phyloP scores from a whole-genome alignment of 495 filamentous ascomycete species.

The Neurospora sp. region DNA sequence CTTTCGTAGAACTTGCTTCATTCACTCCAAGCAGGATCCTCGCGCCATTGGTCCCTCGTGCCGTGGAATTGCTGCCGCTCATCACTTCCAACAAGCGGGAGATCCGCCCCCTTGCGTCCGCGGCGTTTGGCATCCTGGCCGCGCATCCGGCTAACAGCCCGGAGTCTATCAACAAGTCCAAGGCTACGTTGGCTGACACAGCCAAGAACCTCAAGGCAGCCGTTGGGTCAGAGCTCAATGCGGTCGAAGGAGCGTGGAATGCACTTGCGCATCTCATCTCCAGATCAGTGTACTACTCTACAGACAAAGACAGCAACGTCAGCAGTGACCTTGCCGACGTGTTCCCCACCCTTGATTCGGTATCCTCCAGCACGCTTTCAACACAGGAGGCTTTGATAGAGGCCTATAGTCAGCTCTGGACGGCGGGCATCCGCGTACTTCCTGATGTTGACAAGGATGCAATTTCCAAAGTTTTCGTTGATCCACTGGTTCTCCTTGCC shows the following conservation, averaged over 20 bases:
- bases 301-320: background rate
- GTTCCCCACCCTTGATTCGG: constrained; percentile 14
- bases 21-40: constrained; percentile 46
- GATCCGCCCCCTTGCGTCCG: constrained; percentile 51
- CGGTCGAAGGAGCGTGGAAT: constrained; percentile 26
- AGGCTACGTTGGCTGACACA: constrained; percentile 5
- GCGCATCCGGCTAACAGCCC: constrained; percentile 45
- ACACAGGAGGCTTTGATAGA: constrained; percentile 44
- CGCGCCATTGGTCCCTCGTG: constrained; percentile 35
- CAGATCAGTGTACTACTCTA: constrained; percentile 18
- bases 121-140: constrained; percentile 68
- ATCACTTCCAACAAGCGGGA: constrained; percentile 60
- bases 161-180: constrained; percentile 9
- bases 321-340: background rate
- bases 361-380: constrained; percentile 7
- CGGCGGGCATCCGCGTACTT: constrained; percentile 41
- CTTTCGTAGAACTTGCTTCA: constrained; percentile 59
- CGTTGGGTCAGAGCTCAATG: constrained; percentile 26
- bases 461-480: constrained; percentile 31
- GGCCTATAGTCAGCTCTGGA: constrained; percentile 65
- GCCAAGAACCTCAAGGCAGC: constrained; percentile 17
- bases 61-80: constrained; percentile 42
- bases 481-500: constrained; percentile 53
- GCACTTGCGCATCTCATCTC: constrained; percentile 21
- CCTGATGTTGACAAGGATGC: background rate